These are phyloP conservation scores for Phytophthora palmivora DNA, from an alignment of 352 stramenopile genomes.

Conservation along the genomic window DNA sequence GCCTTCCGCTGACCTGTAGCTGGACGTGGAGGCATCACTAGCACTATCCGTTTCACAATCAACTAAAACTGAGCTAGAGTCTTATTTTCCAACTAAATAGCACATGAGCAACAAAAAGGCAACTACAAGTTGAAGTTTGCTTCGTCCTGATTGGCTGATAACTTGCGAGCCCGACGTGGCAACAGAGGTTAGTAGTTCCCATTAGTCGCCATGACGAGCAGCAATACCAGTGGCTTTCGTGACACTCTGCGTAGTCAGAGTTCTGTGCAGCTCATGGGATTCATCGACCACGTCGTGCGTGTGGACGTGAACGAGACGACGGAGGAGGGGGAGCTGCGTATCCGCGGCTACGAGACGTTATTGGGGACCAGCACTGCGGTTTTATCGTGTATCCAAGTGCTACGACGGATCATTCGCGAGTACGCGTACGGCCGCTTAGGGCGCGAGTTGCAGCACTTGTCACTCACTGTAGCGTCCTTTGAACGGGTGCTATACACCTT, in stretches of 20 bases:
- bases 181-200: too few relatives aligned
- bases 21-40: slow-evolving; percentile 26
- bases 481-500: slow-evolving; percentile 89
- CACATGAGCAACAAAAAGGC: neutral
- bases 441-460: slow-evolving; percentile 86
- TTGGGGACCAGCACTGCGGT: slow-evolving; percentile 74
- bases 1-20: slow-evolving; percentile 27
- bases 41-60: slow-evolving; percentile 8
- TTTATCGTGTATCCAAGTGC: slow-evolving; percentile 77
- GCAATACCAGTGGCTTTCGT: slow-evolving; percentile 13
- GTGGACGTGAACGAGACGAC: slow-evolving; percentile 55
- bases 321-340: slow-evolving; percentile 76
- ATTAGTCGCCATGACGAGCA: too few relatives aligned
- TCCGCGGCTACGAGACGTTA: slow-evolving; percentile 79
- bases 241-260: slow-evolving; percentile 69
- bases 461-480: slow-evolving; percentile 85
- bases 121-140: slow-evolving; percentile 25
- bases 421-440: slow-evolving; percentile 85
- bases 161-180: slow-evolving; percentile 17
- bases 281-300: slow-evolving; percentile 69
- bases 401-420: slow-evolving; percentile 87
- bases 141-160: slow-evolving; percentile 5
- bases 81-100: neutral
- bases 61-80: neutral
- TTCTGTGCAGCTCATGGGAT: slow-evolving; percentile 86